Evolutionary conservation across 2,329 filamentous ascomycete genomes (phyloP).

Genomic region (Aspergillus proliferans): DNA sequence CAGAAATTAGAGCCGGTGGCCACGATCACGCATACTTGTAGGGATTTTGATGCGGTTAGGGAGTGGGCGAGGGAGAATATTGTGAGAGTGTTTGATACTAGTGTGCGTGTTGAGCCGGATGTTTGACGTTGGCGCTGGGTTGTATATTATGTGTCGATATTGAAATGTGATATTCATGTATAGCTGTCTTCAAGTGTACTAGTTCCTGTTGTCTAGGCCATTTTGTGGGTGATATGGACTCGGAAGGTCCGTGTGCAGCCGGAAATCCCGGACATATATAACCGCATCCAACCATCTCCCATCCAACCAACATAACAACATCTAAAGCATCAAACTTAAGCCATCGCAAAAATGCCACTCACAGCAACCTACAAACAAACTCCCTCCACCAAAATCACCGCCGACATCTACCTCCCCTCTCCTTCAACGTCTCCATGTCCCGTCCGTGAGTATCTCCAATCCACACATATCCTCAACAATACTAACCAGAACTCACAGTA

Average conservation of each 20-base stretch:
- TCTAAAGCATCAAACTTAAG: constrained; percentile 5
- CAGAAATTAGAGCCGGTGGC: neutral
- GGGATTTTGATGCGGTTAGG: constrained; percentile 10
- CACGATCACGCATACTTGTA: constrained; percentile 8
- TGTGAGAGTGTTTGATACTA: neutral
- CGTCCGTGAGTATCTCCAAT: constrained; percentile 12
- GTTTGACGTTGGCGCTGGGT: no score
- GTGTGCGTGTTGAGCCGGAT: neutral
- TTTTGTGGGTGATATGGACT: no score
- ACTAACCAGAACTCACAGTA: constrained; percentile 18
- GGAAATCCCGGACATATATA: no score
- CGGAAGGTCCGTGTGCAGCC: no score
- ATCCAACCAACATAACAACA: neutral
- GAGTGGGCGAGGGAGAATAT: constrained; percentile 5
- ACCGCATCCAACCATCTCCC: neutral
- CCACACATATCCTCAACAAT: neutral
- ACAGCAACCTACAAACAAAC: constrained; percentile 19
- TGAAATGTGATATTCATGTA: no score
- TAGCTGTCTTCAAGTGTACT: no score
- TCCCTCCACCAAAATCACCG: constrained; percentile 16
- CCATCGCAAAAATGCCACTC: constrained; percentile 6
- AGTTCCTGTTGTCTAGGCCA: no score
- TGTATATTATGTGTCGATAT: no score
- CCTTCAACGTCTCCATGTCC: constrained; percentile 13
- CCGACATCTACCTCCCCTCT: constrained; percentile 22